phyloP scores from a whole-genome alignment of 495 filamentous ascomycete genomes.

The Penicillium atrosanguineum region DNA sequence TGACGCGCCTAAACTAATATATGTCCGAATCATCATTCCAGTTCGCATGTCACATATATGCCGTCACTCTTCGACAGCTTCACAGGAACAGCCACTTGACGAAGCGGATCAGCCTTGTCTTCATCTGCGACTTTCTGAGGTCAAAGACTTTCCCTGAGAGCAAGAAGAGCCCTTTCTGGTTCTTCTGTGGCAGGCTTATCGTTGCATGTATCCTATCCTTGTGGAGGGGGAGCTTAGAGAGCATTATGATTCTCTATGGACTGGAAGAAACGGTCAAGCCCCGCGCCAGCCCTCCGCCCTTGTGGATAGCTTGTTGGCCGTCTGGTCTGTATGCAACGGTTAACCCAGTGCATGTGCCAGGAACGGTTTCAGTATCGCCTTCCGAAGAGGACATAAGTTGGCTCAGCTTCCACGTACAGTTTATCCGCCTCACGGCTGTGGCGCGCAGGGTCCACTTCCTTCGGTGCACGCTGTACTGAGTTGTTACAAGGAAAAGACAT shows the following conservation, averaged over 20 bases:
- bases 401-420: conserved; percentile 4
- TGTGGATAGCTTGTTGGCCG: conserved; percentile 53
- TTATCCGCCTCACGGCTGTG: no score
- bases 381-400: conserved; percentile 3
- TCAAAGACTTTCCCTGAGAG: no score
- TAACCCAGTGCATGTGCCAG: conserved; percentile 11
- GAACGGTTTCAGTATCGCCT: conserved; percentile 33
- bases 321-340: conserved; percentile 55
- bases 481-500: no score
- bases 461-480: no score
- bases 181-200: conserved; percentile 51
- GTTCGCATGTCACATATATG: no score
- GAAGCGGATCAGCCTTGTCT: no score
- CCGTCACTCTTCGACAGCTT: no score
- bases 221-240: conserved; percentile 2
- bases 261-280: conserved; percentile 7
- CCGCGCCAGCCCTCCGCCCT: conserved; percentile 47
- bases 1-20: no score
- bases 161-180: conserved; percentile 49
- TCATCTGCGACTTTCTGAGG: no score
- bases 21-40: no score
- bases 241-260: conserved; percentile 38
- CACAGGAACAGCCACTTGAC: no score
- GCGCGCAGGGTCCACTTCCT: no score
- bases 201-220: conserved; percentile 19